Evolutionary conservation across 2,329 filamentous ascomycete genomes (phyloP).

Genomic region (Alternaria burnsii): DNA sequence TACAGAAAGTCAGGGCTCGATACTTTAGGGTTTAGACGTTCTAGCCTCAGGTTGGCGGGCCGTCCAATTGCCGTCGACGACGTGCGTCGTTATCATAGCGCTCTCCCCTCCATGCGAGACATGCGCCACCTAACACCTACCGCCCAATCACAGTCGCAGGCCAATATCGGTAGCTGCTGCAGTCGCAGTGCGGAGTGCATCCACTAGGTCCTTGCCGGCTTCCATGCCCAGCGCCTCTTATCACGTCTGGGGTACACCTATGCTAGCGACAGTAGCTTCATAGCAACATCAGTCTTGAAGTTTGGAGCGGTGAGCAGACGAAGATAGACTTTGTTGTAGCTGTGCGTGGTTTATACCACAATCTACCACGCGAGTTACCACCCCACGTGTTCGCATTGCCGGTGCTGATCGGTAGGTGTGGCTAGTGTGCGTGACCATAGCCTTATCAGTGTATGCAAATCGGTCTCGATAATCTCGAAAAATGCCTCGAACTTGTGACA

Average conservation of each 20-base stretch:
- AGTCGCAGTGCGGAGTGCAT: constrained; percentile 17
- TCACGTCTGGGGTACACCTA: constrained; percentile 2
- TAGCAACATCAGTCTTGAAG: background rate
- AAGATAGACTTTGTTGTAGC: background rate
- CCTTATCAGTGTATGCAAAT: constrained; percentile 14
- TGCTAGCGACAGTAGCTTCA: background rate
- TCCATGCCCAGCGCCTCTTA: constrained; percentile 14
- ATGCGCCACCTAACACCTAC: constrained; percentile 2
- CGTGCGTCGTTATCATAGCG: constrained; percentile 17
- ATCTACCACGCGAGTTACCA: background rate
- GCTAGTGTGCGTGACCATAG: constrained; percentile 17
- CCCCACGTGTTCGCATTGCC: constrained; percentile 25
- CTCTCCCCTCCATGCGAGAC: constrained; percentile 14
- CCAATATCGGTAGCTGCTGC: constrained; percentile 15
- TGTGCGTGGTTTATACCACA: background rate
- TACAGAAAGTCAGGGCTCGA: background rate
- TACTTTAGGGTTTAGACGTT: constrained; percentile 4
- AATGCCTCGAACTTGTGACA: constrained; percentile 7
- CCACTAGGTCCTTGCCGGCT: constrained; percentile 13
- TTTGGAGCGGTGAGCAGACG: constrained; percentile 11
- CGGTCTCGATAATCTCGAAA: background rate
- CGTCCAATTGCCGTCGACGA: constrained; percentile 5
- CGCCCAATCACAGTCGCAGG: constrained; percentile 7
- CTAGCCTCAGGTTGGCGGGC: background rate
- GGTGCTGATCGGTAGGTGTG: constrained; percentile 16